phyloP scores from a whole-genome alignment of 257 asterid genomes.

The Nicotiana benthamiana region DNA sequence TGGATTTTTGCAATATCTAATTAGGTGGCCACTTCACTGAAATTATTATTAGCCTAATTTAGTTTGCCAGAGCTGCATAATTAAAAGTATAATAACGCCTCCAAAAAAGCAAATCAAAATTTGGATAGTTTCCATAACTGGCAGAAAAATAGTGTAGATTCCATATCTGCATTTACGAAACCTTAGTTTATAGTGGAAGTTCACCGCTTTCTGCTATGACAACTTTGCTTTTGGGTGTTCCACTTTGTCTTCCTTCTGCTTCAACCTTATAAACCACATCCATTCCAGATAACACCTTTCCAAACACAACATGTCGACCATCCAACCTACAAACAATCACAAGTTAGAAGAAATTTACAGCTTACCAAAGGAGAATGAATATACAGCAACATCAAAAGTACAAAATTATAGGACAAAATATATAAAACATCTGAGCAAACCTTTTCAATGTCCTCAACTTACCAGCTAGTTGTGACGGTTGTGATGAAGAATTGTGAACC shows the following conservation, averaged over 20 bases:
- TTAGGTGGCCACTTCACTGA: no score
- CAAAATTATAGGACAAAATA: not conserved
- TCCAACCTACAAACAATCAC: conserved; percentile 54
- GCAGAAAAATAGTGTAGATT: no score
- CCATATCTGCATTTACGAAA: no score
- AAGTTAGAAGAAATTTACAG: not conserved
- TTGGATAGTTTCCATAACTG: no score
- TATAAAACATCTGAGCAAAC: no score
- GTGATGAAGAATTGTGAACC: conserved; percentile 98
- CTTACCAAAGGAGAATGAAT: not conserved
- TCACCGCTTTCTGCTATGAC: conserved; percentile 73
- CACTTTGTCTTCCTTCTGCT: conserved; percentile 84
- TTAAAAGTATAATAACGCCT: no score
- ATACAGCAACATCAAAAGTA: not conserved
- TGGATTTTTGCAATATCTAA: no score
- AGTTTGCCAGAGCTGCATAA: no score
- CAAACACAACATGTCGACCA: conserved; percentile 84
- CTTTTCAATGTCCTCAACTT: conserved; percentile 3
- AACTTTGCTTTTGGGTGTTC: conserved; percentile 79
- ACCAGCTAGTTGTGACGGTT: conserved; percentile 99
- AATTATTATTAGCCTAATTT: no score
- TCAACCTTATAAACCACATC: conserved; percentile 90
- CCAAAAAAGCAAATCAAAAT: no score
- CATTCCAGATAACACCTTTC: conserved; percentile 93
- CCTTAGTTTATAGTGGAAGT: conserved; percentile 37